Evolutionary conservation across 176 grass and related monocot genomes (phyloP), one percentile per base, ranked within the genome.

Genomic region (Triticum urartu): DNA sequence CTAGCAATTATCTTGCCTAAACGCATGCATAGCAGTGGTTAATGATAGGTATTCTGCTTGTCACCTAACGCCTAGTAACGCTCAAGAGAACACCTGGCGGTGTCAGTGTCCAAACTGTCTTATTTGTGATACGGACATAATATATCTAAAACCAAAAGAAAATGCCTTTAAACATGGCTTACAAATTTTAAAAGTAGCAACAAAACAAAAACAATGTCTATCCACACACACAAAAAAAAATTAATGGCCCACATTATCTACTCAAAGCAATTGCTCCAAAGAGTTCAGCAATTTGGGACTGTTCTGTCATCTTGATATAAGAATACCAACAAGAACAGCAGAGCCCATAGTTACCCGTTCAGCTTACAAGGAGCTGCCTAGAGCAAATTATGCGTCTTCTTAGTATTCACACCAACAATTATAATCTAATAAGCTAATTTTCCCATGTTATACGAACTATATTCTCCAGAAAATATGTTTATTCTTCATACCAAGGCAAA

Each of bases 161-260:
- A 60, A 80, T 39, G 58, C n/a, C 2, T 69, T 45, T 79, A 42
- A 58, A 73, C 6, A 65, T 52, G 24, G 61, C 40, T 42, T 79
- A 87, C 24, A n/a, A 68, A 84, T 84, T 71, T 80, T 18, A 68
- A 68, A 59, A 39, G 36, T 54, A 83, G 30, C 17, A 79, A 3
- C 0, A 20, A 40, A 11, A 80, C 20, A 47, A 75, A 75, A 75
- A 52, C 72, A 75, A 47, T 74, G 45, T 75, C 43, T 9, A 52
- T 52, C 43, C 3, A 75, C 24, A 11, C 43, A 58, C 42, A 9
- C 25, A 75, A 28, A 74, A 28, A 28, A 50, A 47, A 8, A 75
- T 48, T 14, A 52, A 52, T 75, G 24, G 26, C 24, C 43, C 24
- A 21, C 56, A 21, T 59, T 59, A 20, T 59, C 56, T 21, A 20